phyloP scores from a whole-genome alignment of 2,329 filamentous ascomycete genomes.

The Mycosphaerelloides madeirae region DNA sequence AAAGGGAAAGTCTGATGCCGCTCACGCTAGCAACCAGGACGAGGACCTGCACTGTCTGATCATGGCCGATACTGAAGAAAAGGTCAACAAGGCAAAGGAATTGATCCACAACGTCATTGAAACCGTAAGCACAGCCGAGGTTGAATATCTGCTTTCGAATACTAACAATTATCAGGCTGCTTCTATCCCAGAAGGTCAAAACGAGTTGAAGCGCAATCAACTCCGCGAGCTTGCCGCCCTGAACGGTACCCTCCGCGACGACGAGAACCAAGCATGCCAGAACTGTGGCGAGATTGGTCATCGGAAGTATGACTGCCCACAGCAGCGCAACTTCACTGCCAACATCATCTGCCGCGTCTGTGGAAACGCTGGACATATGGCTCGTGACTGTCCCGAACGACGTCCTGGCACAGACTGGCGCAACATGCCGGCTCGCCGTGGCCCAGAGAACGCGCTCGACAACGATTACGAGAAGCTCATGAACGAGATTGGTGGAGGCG shows the following conservation, averaged over 20 bases:
- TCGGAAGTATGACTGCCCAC: conserved; percentile 96
- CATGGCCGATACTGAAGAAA: conserved; percentile 99
- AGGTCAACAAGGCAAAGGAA: conserved; percentile 98
- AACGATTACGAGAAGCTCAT: conserved; percentile 98
- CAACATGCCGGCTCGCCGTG: conserved; percentile 56
- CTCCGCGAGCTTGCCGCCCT: conserved; percentile 94
- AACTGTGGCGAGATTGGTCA: conserved; percentile 99
- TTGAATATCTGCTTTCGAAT: conserved; percentile 26
- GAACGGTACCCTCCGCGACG: conserved; percentile 97
- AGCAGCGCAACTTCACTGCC: conserved; percentile 97
- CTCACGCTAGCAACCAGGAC: conserved; percentile 99
- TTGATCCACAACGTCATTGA: conserved; percentile 98
- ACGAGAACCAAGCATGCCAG: conserved; percentile 98
- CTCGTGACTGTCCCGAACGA: conserved; percentile 91
- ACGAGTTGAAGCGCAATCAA: conserved; percentile 98
- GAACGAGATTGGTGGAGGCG: conserved; percentile 81
- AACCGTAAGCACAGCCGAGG: conserved; percentile 61
- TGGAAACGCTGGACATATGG: conserved; percentile 97
- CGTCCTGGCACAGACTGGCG: conserved; percentile 89
- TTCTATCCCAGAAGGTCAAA: conserved; percentile 96
- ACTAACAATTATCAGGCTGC: conserved; percentile 62
- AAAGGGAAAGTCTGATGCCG: conserved; percentile 96
- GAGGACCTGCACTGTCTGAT: conserved; percentile 98
- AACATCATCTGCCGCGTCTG: conserved; percentile 98
- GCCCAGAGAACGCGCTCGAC: conserved; percentile 67